Conservation (phyloP, 371 early-diverging fungal species). For the Mucor saturninus region DNA sequence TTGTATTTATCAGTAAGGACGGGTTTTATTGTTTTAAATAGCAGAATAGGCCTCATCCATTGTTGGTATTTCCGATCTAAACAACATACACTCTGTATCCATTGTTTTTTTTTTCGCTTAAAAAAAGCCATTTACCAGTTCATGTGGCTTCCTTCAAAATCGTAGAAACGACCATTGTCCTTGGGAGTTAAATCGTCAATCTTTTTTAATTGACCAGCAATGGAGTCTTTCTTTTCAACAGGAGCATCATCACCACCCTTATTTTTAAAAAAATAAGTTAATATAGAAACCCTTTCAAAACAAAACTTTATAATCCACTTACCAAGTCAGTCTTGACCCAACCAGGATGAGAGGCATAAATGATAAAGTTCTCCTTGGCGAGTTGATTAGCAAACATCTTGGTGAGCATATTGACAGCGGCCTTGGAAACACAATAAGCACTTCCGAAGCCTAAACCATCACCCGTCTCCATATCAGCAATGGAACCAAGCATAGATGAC, state of each 20-base stretch:
- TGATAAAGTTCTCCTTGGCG: constrained; percentile 25
- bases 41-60: no score
- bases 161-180: constrained; percentile 20
- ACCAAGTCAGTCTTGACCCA: constrained; percentile 30
- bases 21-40: no score
- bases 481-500: constrained; percentile 25
- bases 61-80: neutral
- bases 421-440: constrained; percentile 29
- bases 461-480: constrained; percentile 5
- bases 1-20: no score
- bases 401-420: constrained; percentile 30
- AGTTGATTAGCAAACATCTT: constrained; percentile 21
- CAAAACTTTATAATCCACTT: neutral
- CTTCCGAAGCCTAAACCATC: constrained; percentile 1
- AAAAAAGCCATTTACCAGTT: constrained; percentile 17
- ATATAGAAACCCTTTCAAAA: neutral
- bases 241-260: constrained; percentile 19
- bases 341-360: constrained; percentile 29
- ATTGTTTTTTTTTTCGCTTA: neutral
- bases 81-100: neutral
- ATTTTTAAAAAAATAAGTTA: neutral
- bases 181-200: constrained; percentile 14
- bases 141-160: constrained; percentile 19
- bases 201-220: constrained; percentile 15
- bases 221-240: constrained; percentile 10